These are phyloP conservation scores for Penicillium hesseltinei DNA, from an alignment of 2,329 filamentous ascomycete species.

Conservation along the genomic window DNA sequence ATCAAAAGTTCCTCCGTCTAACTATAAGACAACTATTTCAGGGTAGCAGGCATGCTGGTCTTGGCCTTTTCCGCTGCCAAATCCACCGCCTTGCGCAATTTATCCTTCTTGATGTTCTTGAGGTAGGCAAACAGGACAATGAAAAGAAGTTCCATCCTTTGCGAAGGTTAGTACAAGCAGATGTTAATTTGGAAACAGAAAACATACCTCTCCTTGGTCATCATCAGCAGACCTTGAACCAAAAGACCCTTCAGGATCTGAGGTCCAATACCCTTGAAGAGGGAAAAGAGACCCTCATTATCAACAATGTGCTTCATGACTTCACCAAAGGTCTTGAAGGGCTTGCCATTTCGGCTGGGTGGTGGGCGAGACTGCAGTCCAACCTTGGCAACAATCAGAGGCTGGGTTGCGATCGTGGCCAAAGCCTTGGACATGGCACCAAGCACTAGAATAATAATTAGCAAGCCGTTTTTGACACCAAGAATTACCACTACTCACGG, in stretches of 20 bases:
- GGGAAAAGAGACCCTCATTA: constrained; percentile 75
- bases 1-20: constrained; percentile 7
- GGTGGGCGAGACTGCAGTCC: constrained; percentile 92
- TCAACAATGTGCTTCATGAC: constrained; percentile 93
- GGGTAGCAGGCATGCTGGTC: constrained; percentile 47
- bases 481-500: constrained; percentile 57
- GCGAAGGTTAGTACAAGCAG: constrained; percentile 11
- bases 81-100: constrained; percentile 66
- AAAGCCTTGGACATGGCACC: constrained; percentile 90
- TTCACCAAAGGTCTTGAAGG: constrained; percentile 88
- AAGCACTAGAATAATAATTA: constrained; percentile 59
- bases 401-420: constrained; percentile 89
- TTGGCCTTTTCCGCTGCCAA: constrained; percentile 63
- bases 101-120: constrained; percentile 65
- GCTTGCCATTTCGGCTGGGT: constrained; percentile 76
- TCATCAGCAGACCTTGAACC: constrained; percentile 96
- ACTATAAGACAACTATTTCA: constrained; percentile 42
- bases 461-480: not conserved
- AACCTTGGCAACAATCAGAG: constrained; percentile 96
- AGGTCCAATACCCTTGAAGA: constrained; percentile 96
- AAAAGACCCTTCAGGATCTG: constrained; percentile 90
- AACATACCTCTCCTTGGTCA: constrained; percentile 87
- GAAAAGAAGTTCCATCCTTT: constrained; percentile 82
- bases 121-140: constrained; percentile 82
- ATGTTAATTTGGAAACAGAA: not conserved